Base-by-base conservation (phyloP, 768 basidiomycete species). In the Termitomyces sp. region DNA sequence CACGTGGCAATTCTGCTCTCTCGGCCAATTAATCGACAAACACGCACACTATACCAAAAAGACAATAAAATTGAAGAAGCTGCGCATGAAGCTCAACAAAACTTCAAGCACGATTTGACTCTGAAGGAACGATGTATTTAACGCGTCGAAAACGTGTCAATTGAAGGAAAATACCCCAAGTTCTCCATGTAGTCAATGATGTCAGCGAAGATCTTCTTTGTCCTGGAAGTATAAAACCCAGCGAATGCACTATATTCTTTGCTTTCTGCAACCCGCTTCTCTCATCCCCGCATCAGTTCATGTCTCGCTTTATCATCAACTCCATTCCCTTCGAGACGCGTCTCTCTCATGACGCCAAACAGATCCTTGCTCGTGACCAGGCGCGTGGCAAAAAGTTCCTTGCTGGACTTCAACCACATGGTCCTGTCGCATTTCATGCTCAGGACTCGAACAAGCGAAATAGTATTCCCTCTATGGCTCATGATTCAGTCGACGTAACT, bases 351-450 rank as follows among this genome's bases (percentile, higher is more conserved):
- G 75, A 76, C 44, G 79, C 75, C 17, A 74, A 68, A 62, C 73
- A 80, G 35, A 71, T 85, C 60, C 67, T 84, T 46, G 73, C 78
- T 30, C 77, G 78, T 64, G 83, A 85, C 67, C 70, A 73, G 58
- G 73, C 74, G 45, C 78, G 84, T 15, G 82, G 83, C 11, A 67
- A 75, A 67, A 85, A 81, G 72, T 60, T 85, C 61, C 63, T 83
- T n/a, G 69, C 74, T 28, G 82, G 81, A 23, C 40, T 79, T 42
- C 78, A 80, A 53, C 77, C 82, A 0, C 81, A 84, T 57, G 81
- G 83, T 15, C 84, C 83, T 12, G 53, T 54, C 12, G 70, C 72
- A 5, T 69, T 71, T 58, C 62, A 64, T 30, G 66, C 71, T 30
- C 61, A 62, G 47, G 67, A 62, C 42, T 58, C 62, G 26, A 48